A percentile compares a stretch with the other conserved stretches of the same genome.
Conservation (phyloP, 139 green algal genomes). For the Tetraselmis striata region DNA sequence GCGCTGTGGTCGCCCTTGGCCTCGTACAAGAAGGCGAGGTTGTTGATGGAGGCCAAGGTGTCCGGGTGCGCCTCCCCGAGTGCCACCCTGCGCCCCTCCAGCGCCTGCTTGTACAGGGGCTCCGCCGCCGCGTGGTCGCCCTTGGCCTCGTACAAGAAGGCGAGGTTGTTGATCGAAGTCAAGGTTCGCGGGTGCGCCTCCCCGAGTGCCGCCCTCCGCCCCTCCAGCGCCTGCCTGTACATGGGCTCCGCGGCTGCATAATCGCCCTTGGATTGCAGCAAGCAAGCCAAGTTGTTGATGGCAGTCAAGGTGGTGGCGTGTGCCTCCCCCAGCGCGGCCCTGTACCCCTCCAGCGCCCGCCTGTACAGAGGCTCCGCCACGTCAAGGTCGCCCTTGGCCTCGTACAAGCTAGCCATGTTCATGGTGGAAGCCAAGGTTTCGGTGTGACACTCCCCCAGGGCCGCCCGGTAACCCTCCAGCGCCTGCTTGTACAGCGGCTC, state of each 20-base stretch:
- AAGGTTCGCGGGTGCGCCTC: background rate
- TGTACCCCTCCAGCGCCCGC: background rate
- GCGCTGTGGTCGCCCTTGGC: conserved; percentile 7
- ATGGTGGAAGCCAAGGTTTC: conserved; percentile 12
- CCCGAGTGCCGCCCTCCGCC: conserved; percentile 11
- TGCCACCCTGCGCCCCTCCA: background rate
- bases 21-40: conserved; percentile 6
- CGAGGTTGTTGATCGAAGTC: background rate
- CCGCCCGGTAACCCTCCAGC: background rate
- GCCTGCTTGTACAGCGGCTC: conserved; percentile 1
- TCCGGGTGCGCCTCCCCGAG: conserved; percentile 15
- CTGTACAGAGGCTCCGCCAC: conserved; percentile 15
- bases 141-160: background rate
- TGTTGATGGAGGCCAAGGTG: conserved; percentile 9
- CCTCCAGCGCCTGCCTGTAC: conserved; percentile 20
- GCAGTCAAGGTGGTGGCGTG: conserved; percentile 14
- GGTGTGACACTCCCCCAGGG: conserved; percentile 8
- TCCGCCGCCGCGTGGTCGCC: conserved; percentile 11
- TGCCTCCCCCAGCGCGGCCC: background rate
- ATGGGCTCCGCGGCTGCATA: conserved; percentile 13
- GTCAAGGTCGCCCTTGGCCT: background rate
- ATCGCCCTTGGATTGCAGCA: conserved; percentile 1
- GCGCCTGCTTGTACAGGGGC: conserved; percentile 5
- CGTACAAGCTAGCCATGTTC: conserved; percentile 10
- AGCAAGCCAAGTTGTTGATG: conserved; percentile 14